Evolutionary conservation across 495 filamentous ascomycete genomes (phyloP).

Genomic region (Lepraria neglecta): DNA sequence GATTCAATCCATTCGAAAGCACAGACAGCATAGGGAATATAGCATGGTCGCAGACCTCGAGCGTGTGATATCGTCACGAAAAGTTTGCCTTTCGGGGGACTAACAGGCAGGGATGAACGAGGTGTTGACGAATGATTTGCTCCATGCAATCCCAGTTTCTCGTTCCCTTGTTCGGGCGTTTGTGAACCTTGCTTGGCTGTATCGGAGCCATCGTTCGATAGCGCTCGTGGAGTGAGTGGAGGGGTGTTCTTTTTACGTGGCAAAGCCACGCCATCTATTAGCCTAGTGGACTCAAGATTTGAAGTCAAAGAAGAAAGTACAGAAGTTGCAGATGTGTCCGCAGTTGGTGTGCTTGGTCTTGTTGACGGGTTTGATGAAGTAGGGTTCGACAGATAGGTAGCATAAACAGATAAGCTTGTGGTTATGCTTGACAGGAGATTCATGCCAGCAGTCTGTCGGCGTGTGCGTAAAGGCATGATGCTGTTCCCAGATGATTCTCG

Average conservation of each 20-base stretch:
- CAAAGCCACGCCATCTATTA: conserved; percentile 69
- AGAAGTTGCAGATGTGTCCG: conserved; percentile 44
- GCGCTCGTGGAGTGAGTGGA: conserved; percentile 76
- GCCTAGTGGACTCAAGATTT: conserved; percentile 68
- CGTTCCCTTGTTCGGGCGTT: conserved; percentile 38
- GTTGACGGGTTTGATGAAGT: conserved; percentile 50
- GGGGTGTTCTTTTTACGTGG: conserved; percentile 76
- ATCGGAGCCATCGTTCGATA: conserved; percentile 52
- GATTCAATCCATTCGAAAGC: conserved; percentile 96
- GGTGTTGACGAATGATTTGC: conserved; percentile 38
- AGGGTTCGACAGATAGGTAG: conserved; percentile 71
- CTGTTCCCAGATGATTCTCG: conserved; percentile 23
- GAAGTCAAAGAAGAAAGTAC: conserved; percentile 53
- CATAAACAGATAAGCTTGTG: conserved; percentile 58
- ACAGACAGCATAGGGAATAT: conserved; percentile 90
- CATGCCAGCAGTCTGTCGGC: conserved; percentile 29
- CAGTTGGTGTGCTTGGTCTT: conserved; percentile 50
- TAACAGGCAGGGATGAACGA: conserved; percentile 48
- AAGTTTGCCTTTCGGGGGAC: conserved; percentile 80
- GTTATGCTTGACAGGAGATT: conserved; percentile 62
- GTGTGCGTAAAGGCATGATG: conserved; percentile 21
- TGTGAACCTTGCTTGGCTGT: conserved; percentile 23
- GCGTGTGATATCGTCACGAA: conserved; percentile 82
- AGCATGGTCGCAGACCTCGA: conserved; percentile 69
- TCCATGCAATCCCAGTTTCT: conserved; percentile 29